Evolutionary conservation across 2,329 filamentous ascomycete species (phyloP).

Genomic region (Alternaria brassicicola): DNA sequence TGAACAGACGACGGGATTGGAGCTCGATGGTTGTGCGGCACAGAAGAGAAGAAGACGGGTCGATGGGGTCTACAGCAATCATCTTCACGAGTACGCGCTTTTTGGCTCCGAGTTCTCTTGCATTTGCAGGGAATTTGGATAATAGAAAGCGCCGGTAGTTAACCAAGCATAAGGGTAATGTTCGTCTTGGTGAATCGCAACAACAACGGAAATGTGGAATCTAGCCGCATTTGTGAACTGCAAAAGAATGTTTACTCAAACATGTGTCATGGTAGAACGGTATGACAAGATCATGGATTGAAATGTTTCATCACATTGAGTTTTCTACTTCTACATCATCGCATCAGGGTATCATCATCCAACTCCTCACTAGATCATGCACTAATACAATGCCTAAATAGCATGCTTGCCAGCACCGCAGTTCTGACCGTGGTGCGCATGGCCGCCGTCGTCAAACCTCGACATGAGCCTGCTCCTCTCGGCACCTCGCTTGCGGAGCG

Average conservation of each 20-base stretch:
- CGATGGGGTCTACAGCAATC: background rate
- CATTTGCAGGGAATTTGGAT: background rate
- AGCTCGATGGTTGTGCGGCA: background rate
- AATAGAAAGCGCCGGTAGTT: background rate
- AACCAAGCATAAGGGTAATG: background rate
- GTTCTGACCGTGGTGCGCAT: slow-evolving; percentile 35
- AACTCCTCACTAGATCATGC: background rate
- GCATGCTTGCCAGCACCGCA: slow-evolving; percentile 30
- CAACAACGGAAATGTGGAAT: background rate
- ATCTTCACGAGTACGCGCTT: background rate
- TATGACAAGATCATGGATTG: background rate
- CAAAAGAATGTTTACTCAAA: background rate
- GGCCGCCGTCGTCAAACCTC: slow-evolving; percentile 35
- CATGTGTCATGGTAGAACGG: background rate
- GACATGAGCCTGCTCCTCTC: slow-evolving; percentile 29
- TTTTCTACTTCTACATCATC: background rate
- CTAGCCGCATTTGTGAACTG: background rate
- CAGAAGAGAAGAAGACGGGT: background rate
- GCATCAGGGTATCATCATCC: slow-evolving; percentile 1
- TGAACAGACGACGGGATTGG: background rate
- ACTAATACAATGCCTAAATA: slow-evolving; percentile 13
- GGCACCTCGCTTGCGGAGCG: slow-evolving; percentile 39
- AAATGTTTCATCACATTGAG: background rate
- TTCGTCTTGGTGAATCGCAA: background rate
- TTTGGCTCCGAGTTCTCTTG: background rate